Evolutionary conservation across 257 asterid species (phyloP), one percentile per base, ranked within the genome.

Genomic region (Prunella vulgaris): DNA sequence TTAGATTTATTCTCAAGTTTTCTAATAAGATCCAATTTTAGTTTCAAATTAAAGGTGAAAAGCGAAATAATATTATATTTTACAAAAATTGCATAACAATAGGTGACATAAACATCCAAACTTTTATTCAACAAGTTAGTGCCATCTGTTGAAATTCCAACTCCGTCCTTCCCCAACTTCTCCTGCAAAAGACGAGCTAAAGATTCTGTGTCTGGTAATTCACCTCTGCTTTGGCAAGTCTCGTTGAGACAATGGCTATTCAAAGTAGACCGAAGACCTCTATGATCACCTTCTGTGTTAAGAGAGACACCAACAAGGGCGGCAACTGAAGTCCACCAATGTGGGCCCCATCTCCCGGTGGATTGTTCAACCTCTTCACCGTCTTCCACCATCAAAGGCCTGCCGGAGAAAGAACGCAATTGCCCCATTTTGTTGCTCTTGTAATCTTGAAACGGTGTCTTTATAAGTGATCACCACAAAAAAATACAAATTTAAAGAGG

Each of bases 281-380:
- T 85, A 53, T 71, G 68, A n/a, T n/a, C n/a, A n/a, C 72, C 75
- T 5, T 66, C 75, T 28, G 9, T 21, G 51, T 78, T 54, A 38
- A 78, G 14, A 1, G 90, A 82, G 71, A 90, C 76, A 17, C 96
- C 97, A 18, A 80, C 35, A 5, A 96, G 99, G 65, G 97, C 93
- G 18, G 87, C 76, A 71, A 93, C 78, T 8, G 78, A 81, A 73
- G 81, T 78, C 83, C 88, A 81, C 38, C 84, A 68, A 61, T 69
- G 46, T 2, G 83, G 84, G 68, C 37, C 9, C 37, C 42, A 1
- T 7, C 70, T 71, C 57, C 69, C 90, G 33, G 82, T 74, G 68
- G 67, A 67, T 74, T 93, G 98, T 27, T 93, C 97, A 17, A 93
- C 97, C 79, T 93, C 99, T 74, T 93, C 99, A 12, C 97, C 96